Evolutionary conservation across 768 basidiomycete genomes (phyloP), one percentile per base, ranked within the genome.

Genomic region (Cubamyces lactineus): DNA sequence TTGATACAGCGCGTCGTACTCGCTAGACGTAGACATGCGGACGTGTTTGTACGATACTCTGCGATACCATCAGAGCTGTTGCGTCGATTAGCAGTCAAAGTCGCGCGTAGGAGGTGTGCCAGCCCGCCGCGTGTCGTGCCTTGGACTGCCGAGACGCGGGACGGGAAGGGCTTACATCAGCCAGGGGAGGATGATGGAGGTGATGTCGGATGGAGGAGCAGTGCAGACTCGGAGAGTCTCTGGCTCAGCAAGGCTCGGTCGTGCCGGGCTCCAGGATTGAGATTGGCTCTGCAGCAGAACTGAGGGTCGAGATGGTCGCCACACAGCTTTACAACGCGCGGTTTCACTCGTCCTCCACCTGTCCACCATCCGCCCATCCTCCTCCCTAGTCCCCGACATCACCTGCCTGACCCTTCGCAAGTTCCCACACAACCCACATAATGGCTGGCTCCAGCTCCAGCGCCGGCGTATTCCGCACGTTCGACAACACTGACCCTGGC

Each of bases 1-100:
- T 81, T 24, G 80, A 82, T 52, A 26, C 50, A 23, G 59, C 46
- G 39, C 59, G 23, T 13, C 19, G 30, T 16, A 38, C 5, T 7
- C 34, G 34, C 9, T 11, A 4, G 34, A 34, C 5, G 34, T 34
- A 34, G 34, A 34, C 34, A 34, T 30, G 28, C 4, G 28, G 9
- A 34, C 9, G 34, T 34, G 9, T 34, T 11, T 11, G 34, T 34
- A 9, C 4, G 34, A 34, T 34, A 34, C 34, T 9, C 34, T 34
- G 34, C 34, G 34, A 34, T 34, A 34, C 9, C 1, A 34, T 34
- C 34, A 11, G 34, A 34, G 34, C 34, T 34, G 34, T 28, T 28
- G 28, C 7, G 3, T 28, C 3, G 3, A 28, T 28, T 28, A 28
- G 7, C 7, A n/a, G 28, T 28, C 28, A 28, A 28, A 28, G 28